Base-by-base conservation (phyloP, 345 rosid genomes). In the Salix purpurea region DNA sequence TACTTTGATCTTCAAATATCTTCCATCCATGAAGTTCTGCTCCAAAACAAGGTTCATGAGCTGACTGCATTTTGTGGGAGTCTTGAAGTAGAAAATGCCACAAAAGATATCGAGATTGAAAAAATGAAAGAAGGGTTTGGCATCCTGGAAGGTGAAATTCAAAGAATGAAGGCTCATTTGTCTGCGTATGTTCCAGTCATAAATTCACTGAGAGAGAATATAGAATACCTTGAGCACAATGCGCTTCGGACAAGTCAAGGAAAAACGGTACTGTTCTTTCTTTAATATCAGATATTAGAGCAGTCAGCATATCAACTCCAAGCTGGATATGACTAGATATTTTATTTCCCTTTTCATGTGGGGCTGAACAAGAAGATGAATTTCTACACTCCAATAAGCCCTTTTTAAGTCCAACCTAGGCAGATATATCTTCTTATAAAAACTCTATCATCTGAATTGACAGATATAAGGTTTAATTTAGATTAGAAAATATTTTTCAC, bases 1-100 rank as follows among this genome's bases (percentile, higher is more conserved):
- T 95, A 86, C 86, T 93, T 93, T 73, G 94, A 95, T 80, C 86
- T 95, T 77, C 99, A 95, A 62, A 77, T 86, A 58, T 91, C 98
- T 67, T 79, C 90, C 5, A 71, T 90, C 70, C 89, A 84, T 32
- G 96, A 93, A 86, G 84, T 91, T 81, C 85, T 93, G 16, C 96
- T 95, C 54, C 78, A 81, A 56, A 74, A 78, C 67, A 81, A 74
- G 71, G 84, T 81, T 81, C 76, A 74, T 65, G 84, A 81, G 72
- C 81, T 81, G 76, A 73, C 81, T 54, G 56, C 69, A 42, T 73
- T 70, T 54, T 81, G 76, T 58, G 72, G 71, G 69, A 65, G 44
- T 26, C 78, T 81, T 23, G 73, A 39, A 74, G 76, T 74, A 24
- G 78, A 77, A 74, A 77, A 81, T 50, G 81, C 28, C 23, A 32